A percentile compares a stretch with the other conserved stretches of the same genome.
These are phyloP conservation scores for Ogataea minuta DNA, from an alignment of 805 yeast genomes.

Conservation along the genomic window DNA sequence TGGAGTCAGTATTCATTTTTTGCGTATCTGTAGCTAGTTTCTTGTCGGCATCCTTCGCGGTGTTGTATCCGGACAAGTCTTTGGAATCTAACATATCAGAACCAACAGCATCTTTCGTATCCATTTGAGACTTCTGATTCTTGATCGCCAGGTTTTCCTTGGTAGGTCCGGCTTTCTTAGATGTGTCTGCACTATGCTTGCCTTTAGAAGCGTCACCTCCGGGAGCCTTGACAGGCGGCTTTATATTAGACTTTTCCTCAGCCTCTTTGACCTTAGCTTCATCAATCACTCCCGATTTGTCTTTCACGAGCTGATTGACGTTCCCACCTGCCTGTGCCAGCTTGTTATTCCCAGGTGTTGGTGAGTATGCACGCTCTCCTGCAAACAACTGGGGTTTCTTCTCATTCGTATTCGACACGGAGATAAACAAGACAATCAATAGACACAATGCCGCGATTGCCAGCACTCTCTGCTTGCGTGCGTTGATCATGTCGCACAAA, in stretches of 20 bases:
- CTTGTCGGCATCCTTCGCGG: not conserved
- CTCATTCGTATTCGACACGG: conserved; percentile 24
- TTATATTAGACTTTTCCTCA: conserved; percentile 31
- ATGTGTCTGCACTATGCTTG: conserved; percentile 7
- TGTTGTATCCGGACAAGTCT: conserved; percentile 1
- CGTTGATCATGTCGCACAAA: conserved; percentile 13
- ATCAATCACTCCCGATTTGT: conserved; percentile 38
- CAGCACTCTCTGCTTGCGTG: conserved; percentile 40
- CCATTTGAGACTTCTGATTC: conserved; percentile 4
- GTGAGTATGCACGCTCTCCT: conserved; percentile 5
- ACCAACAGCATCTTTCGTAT: conserved; percentile 2
- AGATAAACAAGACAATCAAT: conserved; percentile 36
- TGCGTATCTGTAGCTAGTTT: not conserved
- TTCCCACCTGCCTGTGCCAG: conserved; percentile 23
- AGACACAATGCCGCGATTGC: conserved; percentile 41
- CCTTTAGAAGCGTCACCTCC: conserved; percentile 13
- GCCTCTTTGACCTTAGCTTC: conserved; percentile 40
- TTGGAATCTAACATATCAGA: too few species aligned
- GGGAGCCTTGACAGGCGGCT: conserved; percentile 25
- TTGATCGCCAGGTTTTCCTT: conserved; percentile 15
- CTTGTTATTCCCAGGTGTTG: conserved; percentile 11
- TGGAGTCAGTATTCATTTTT: not conserved
- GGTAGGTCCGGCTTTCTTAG: conserved; percentile 4
- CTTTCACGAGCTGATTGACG: conserved; percentile 31
- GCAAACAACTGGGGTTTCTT: conserved; percentile 10